These are phyloP conservation scores for Nannochloropsis salina DNA, from an alignment of 108 stramenopile genomes.

Conservation along the genomic window DNA sequence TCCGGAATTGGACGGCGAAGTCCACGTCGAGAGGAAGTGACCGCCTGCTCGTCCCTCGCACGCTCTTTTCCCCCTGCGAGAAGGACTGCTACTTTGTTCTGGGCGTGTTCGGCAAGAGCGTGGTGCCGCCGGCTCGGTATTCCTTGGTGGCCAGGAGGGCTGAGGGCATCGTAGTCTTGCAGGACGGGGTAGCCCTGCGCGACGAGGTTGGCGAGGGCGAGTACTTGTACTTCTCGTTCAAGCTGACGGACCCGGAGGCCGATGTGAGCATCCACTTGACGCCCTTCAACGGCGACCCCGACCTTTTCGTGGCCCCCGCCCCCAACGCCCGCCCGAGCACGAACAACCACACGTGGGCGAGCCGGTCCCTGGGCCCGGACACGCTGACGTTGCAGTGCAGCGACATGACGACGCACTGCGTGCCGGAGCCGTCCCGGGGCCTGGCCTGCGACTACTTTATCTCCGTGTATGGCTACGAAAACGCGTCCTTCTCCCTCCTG, in stretches of 20 bases:
- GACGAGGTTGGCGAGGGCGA: background rate
- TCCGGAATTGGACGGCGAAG: background rate
- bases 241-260: slow-evolving; percentile 1
- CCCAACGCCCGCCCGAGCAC: background rate
- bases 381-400: slow-evolving; percentile 18
- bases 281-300: slow-evolving; percentile 41
- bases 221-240: slow-evolving; percentile 21
- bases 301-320: slow-evolving; percentile 25
- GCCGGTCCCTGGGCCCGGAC: slow-evolving; percentile 22
- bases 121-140: background rate
- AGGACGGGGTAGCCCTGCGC: slow-evolving; percentile 3
- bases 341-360: slow-evolving; percentile 21
- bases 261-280: slow-evolving; percentile 32
- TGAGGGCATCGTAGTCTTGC: background rate
- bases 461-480: slow-evolving; percentile 28
- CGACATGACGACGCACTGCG: slow-evolving; percentile 25
- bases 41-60: background rate
- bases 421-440: slow-evolving; percentile 4
- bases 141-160: background rate
- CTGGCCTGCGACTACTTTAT: slow-evolving; percentile 21
- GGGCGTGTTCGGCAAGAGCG: slow-evolving; percentile 5
- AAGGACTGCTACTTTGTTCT: slow-evolving; percentile 14
- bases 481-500: slow-evolving; percentile 18
- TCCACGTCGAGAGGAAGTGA: slow-evolving; percentile 7
- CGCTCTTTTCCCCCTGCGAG: background rate